Evolutionary conservation across 768 basidiomycete genomes (phyloP), one percentile per base, ranked within the genome.

Genomic region (Cystofilobasidium macerans): DNA sequence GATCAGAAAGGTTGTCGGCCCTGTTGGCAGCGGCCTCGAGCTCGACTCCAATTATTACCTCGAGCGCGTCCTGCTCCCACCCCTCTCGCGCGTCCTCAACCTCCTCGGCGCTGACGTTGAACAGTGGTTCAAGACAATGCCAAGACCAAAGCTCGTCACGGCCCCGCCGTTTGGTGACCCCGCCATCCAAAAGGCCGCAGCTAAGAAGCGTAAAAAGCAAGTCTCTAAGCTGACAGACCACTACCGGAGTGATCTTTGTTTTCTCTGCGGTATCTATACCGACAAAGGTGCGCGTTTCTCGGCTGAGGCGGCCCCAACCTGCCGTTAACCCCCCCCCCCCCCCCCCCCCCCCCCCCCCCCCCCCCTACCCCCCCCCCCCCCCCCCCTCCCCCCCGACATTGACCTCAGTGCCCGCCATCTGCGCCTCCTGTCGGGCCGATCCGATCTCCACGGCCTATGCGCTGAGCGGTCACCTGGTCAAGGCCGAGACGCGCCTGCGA

Each of bases 11-110:
- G 61, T 2, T 26, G 57, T 13, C 43, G 22, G 57, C 32, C 42
- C 42, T 16, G 3, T 14, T 14, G 12, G 26, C 60, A 89, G 87
- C 45, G 81, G 85, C 68, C 77, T 83, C 53, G 83, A 84, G 24
- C 81, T 97, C n/a, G 93, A 99, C 71, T 86, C 85, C 6, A 74
- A 80, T 14, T 95, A 97, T 75, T 98, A 99, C 75, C 93, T 99
- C 71, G 81, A 82, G 0, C 80, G 83, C 53, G 85, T 92, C 20
- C 80, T 98, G 54, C 89, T 98, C 51, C 90, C 89, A 12, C 91
- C 94, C 0, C 74, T 99, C 69, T 87, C 88, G 66, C 83, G 95
- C 54, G 83, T 99, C 53, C 89, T 98, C 79, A 90, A 86, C 70
- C 83, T 98, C 28, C 80, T 93, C 38, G 93, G 94, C 20, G 90